Evolutionary conservation across 1,139 yeast species (phyloP).

Genomic region (Yamadazyma triangularis): DNA sequence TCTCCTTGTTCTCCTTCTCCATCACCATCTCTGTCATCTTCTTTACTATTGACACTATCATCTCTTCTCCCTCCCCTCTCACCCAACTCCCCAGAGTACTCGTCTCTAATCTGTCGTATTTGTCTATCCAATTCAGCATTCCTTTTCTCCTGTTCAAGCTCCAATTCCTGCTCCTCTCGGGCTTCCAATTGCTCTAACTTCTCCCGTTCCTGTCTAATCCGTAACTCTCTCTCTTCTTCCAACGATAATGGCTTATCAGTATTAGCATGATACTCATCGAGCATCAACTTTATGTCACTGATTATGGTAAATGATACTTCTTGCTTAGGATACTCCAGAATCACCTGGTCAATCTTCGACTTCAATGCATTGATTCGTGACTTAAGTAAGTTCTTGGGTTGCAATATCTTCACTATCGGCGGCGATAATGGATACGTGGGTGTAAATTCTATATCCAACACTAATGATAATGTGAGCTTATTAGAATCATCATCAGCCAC

Average conservation of each 20-base stretch:
- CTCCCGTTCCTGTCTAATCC: conserved; percentile 60
- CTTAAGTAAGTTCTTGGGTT: conserved; percentile 59
- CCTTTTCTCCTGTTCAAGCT: conserved; percentile 24
- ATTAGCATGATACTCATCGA: conserved; percentile 65
- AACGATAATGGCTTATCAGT: conserved; percentile 76
- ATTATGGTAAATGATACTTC: conserved; percentile 66
- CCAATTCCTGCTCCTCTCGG: conserved; percentile 18
- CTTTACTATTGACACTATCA: conserved; percentile 3
- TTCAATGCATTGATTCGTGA: conserved; percentile 52
- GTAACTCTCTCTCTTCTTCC: conserved; percentile 75
- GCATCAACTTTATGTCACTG: conserved; percentile 51
- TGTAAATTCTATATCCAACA: conserved; percentile 68
- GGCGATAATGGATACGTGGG: conserved; percentile 81
- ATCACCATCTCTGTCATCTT: too few relatives aligned
- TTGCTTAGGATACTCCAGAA: conserved; percentile 61
- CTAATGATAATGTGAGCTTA: conserved; percentile 47
- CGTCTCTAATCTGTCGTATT: conserved; percentile 48
- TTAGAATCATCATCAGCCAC: conserved; percentile 40
- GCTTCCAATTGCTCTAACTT: conserved; percentile 33
- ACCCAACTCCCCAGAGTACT: too few relatives aligned
- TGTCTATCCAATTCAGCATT: conserved; percentile 48
- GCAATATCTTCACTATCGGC: conserved; percentile 60
- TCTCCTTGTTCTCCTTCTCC: too few relatives aligned
- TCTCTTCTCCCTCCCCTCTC: too few relatives aligned
- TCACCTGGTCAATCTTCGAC: conserved; percentile 42